Conservation (phyloP, 768 basidiomycete species). For the Gymnopilus junonius region DNA sequence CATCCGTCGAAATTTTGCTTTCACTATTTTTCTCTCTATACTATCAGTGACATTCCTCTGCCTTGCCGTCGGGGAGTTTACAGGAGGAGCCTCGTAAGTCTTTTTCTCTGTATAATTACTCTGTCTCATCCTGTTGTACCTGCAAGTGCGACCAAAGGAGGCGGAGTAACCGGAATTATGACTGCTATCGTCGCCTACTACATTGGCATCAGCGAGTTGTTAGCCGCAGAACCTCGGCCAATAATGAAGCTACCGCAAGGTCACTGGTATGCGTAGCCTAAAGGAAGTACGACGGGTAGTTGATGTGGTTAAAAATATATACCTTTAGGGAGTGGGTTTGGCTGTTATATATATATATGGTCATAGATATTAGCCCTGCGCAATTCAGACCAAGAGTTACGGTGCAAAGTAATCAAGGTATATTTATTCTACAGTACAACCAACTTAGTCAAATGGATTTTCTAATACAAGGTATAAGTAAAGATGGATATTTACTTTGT, state of each 20-base stretch:
- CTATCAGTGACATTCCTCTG: conserved; percentile 31
- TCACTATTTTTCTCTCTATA: conserved; percentile 27
- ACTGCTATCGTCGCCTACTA: conserved; percentile 51
- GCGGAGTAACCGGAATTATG: conserved; percentile 45
- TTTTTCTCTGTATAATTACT: not conserved
- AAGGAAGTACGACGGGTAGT: too few relatives aligned
- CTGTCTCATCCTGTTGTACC: not conserved
- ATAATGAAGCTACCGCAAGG: conserved; percentile 43
- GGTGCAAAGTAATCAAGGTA: too few relatives aligned
- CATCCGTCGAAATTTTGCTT: conserved; percentile 27
- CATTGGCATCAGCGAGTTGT: conserved; percentile 43
- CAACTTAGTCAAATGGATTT: too few relatives aligned
- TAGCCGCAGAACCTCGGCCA: conserved; percentile 38
- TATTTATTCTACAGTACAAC: too few relatives aligned
- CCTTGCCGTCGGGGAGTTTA: conserved; percentile 32
- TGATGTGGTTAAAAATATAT: too few relatives aligned
- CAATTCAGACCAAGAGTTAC: too few relatives aligned
- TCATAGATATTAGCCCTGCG: too few relatives aligned
- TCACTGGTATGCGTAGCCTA: conserved; percentile 12
- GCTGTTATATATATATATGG: too few relatives aligned
- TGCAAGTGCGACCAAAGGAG: conserved; percentile 38
- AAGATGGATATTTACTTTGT: too few relatives aligned
- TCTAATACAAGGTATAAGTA: too few relatives aligned
- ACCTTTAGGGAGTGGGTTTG: too few relatives aligned
- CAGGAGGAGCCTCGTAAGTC: conserved; percentile 31